Base-by-base conservation (phyloP, 257 asterid species). In the Solanum clarkiae region DNA sequence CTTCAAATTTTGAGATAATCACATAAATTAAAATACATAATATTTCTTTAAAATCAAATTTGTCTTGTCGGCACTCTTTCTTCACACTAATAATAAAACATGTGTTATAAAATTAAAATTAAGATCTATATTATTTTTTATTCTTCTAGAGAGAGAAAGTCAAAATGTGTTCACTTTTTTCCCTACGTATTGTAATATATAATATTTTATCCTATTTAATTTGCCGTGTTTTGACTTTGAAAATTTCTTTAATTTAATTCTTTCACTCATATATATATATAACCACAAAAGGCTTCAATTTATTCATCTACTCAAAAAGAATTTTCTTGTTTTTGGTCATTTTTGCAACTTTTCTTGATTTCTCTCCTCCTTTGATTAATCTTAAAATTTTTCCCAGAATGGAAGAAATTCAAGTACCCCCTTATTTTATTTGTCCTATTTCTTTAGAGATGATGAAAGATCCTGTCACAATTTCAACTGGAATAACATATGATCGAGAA, bases 371-470 rank as follows among this genome's bases (percentile, higher is more conserved):
- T 18, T 57, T 20, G 2, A 57, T 57, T 57, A 20, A 10, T 22
- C 4, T 62, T 22, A 1, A 22, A 62, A 22, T 22, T 62, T 22
- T 62, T 62, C 0, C 1, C 16, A 22, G 22, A 62, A 92, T 26
- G 97, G 90, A 62, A 26, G 90, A 91, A 83, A 84, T 94, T 71
- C 94, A 94, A 54, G 90, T 94, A 40, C 99, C 99, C 0, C 88
- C 94, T 0, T 94, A 91, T 81, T 96, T 94, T n/a, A 86, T 96
- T 9, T 96, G 99, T 83, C 99, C 99, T 1, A 96, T 96, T 16
- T 88, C 94, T 0, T 89, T 96, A 6, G 89, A 93, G 60, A 92
- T 94, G 69, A 96, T 96, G 99, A 92, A 92, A 86, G 99, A 94
- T 32, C 99, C 99, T 0, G 97, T 96, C 6, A 92, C 93, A 0